Evolutionary conservation across 768 basidiomycete genomes (phyloP), one percentile per base, ranked within the genome.

Genomic region (Calocybe gangraenosa): DNA sequence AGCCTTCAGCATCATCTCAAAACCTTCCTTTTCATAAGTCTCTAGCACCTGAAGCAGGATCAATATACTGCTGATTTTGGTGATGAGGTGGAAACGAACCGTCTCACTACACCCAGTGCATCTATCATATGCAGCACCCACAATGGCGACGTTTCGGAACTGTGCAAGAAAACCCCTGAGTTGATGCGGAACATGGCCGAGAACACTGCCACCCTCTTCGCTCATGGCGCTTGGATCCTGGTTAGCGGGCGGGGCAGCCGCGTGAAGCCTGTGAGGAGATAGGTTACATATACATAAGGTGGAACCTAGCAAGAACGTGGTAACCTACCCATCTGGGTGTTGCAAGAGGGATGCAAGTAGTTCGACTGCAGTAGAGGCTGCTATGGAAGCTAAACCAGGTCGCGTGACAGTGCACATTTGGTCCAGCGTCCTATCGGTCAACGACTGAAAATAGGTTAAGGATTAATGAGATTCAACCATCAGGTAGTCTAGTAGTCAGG

Each of bases 331-430:
- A 17, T 83, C 72, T 0, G 92, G 90, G 67, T 97, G 93, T 58
- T 97, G 94, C 7, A 97, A 54, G 2, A 96, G 65, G 0, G 92
- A 89, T 1, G 90, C 83, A 18, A 98, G 77, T 7, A 99, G 72
- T 61, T 99, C 96, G 1, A 97, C 95, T 0, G 92, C 93, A 0
- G 87, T 88, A 0, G 94, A 85, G 1, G 88, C 81, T 0, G 96
- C 96, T 41, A 97, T 92, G 0, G 92, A 81, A 0, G 95, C 96
- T 1, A 98, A 74, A 0, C 95, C 95, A 0, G 96, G 96, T 17
- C 96, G 73, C 0, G 95, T 97, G 22, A 99, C 96, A 0, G 96
- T 98, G 61, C 96, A 99, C 95, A 97, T 97, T 62, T 98, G 95
- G 62, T 98, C 96, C 11, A 98, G 77, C 3, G 94, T 95, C 33